Conservation (phyloP, 2,329 filamentous ascomycete genomes). For the Xylariaceae sp. region DNA sequence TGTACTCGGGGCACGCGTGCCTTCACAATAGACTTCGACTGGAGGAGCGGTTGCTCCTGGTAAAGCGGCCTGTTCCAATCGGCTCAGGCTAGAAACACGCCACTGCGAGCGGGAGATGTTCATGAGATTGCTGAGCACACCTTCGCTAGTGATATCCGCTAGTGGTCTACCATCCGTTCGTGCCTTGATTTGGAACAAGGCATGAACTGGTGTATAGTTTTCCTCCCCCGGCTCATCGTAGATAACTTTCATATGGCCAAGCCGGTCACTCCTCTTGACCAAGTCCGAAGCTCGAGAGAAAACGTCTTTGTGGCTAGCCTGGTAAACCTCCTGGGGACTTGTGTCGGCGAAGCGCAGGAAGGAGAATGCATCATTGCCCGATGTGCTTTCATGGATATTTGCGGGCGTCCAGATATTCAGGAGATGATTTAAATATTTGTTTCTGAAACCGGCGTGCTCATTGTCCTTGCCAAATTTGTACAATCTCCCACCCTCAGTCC, state of each 20-base stretch:
- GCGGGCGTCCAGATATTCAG: constrained; percentile 92
- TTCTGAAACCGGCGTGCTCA: constrained; percentile 76
- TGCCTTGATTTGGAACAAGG: constrained; percentile 81
- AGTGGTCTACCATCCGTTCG: constrained; percentile 71
- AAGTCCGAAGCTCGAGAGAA: constrained; percentile 76
- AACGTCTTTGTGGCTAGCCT: constrained; percentile 71
- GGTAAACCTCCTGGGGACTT: constrained; percentile 75
- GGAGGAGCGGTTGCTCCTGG: constrained; percentile 86
- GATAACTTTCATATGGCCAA: constrained; percentile 69
- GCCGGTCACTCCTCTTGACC: constrained; percentile 60
- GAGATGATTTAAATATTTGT: constrained; percentile 77
- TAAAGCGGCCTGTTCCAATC: constrained; percentile 81
- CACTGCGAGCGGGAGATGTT: constrained; percentile 76
- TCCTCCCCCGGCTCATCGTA: constrained; percentile 72
- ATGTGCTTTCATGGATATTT: constrained; percentile 71
- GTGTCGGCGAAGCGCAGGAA: constrained; percentile 88
- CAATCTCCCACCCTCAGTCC: constrained; percentile 79
- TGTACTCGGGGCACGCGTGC: constrained; percentile 61
- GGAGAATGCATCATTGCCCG: constrained; percentile 74
- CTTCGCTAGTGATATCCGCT: constrained; percentile 73
- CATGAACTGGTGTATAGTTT: constrained; percentile 73
- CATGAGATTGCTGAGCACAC: constrained; percentile 76
- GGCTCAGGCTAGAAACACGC: constrained; percentile 72
- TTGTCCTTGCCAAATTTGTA: constrained; percentile 78
- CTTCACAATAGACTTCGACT: constrained; percentile 78